Evolutionary conservation across 805 yeast species (phyloP), one percentile per base, ranked within the genome.

Genomic region (Saccharomycopsis sp.): DNA sequence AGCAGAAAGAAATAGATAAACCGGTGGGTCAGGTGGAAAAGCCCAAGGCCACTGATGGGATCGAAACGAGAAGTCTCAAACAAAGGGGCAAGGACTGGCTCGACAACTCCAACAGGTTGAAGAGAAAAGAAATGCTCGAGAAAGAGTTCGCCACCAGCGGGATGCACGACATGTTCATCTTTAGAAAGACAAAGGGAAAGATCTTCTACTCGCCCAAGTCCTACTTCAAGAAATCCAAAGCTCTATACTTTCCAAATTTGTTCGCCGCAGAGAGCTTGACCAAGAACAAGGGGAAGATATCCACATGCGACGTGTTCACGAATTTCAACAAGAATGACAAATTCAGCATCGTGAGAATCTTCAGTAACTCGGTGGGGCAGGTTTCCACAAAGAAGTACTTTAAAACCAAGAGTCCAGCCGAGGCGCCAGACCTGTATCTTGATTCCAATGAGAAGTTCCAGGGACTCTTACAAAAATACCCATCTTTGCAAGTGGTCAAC

Each of bases 241-340:
- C 96, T 0, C 61, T 75, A 35, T 92, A 75, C 56, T 85, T 92
- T 62, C 95, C 97, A 7, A 87, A 87, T 54, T 65, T 89, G 45
- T 56, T 61, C 19, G 49, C 48, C 4, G 44, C 32, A 15, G 37
- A 34, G 35, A 35, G 34, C 15, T 31, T 46, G 5, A 67, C 65
- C 1, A 55, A 86, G 27, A 43, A 52, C 3, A 53, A 52, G 18
- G n/a, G n/a, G 27, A 47, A 50, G 23, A 7, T 45, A 17, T 35
- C 43, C 9, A 49, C 44, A 9, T 30, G 40, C 8, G 23, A 27
- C 5, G 54, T 52, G 2, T 50, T 57, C 15, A 40, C 54, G 3
- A 50, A 48, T 15, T 38, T 44, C n/a, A 42, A 38, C 4, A 37
- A 36, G n/a, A 12, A 60, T 32, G 71, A 68, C 4, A 74, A 76